phyloP scores from a whole-genome alignment of 2,329 filamentous ascomycete species.

The Fonsecaea pugnacius region DNA sequence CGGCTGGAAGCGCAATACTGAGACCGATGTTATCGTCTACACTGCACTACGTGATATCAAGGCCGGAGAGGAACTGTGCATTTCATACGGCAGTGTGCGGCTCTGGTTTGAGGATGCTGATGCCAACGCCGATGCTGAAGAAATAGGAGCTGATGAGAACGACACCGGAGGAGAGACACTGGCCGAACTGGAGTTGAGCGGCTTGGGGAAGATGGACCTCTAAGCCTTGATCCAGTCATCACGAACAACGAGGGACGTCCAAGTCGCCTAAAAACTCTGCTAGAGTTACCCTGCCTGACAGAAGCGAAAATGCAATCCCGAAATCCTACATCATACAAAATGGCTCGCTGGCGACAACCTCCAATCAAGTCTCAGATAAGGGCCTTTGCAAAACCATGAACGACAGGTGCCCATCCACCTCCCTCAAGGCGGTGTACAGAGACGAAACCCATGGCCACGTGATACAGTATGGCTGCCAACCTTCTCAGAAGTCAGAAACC shows the following conservation, averaged over 20 bases:
- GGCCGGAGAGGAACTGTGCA: slow-evolving; percentile 58
- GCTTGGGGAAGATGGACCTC: slow-evolving; percentile 30
- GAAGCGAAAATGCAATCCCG: not conserved
- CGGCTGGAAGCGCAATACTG: slow-evolving; percentile 54
- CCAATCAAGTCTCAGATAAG: not conserved
- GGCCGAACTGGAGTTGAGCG: slow-evolving; percentile 32
- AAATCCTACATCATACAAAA: not conserved
- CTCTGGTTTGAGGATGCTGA: slow-evolving; percentile 41
- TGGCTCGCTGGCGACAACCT: not conserved
- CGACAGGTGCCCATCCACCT: not conserved
- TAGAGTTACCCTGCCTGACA: not conserved
- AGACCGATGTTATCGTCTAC: slow-evolving; percentile 52
- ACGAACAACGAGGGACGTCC: not conserved
- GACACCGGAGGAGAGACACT: slow-evolving; percentile 20
- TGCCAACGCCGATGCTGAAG: slow-evolving; percentile 12
- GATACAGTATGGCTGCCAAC: not conserved
- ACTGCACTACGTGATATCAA: slow-evolving; percentile 52
- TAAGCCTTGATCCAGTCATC: not conserved
- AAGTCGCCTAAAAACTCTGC: not conserved
- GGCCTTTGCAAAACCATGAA: not conserved
- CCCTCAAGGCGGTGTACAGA: not conserved
- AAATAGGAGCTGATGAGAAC: slow-evolving; percentile 13
- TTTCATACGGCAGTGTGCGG: slow-evolving; percentile 38
- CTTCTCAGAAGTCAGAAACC: not conserved
- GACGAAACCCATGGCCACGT: not conserved